Evolutionary conservation across 225 moss, liverwort and hornwort genomes (phyloP).

Genomic region (Physcomitrellopsis africana): DNA sequence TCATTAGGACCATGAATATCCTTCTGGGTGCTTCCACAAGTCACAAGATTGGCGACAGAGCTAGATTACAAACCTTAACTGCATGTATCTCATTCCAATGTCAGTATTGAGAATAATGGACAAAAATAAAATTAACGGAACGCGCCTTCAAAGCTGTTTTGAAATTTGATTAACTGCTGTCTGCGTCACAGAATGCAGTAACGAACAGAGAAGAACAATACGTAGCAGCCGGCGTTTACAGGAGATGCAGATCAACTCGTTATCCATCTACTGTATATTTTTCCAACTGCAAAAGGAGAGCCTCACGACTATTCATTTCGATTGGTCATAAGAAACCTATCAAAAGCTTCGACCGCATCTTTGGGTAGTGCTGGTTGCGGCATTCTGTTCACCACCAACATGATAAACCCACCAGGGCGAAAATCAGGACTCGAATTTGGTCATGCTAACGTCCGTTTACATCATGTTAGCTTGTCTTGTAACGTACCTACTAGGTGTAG

Average conservation of each 20-base stretch:
- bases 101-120: too few relatives aligned
- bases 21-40: too few relatives aligned
- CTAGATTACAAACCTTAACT: too few relatives aligned
- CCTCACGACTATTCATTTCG: conserved; percentile 31
- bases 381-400: conserved; percentile 29
- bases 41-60: too few relatives aligned
- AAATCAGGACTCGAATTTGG: conserved; percentile 48
- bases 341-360: conserved; percentile 32
- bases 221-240: conserved; percentile 29
- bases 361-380: conserved; percentile 29
- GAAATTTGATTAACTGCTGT: conserved; percentile 32
- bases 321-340: conserved; percentile 15
- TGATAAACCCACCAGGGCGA: conserved; percentile 22
- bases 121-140: too few relatives aligned
- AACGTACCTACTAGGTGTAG: conserved; percentile 30
- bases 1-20: too few relatives aligned
- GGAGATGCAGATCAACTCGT: conserved; percentile 25
- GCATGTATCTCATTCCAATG: too few relatives aligned
- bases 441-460: conserved; percentile 40
- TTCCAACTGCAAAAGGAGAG: conserved; percentile 36
- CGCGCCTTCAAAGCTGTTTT: conserved; percentile 45
- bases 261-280: conserved; percentile 25
- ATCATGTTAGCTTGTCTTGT: conserved; percentile 34
- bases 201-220: conserved; percentile 31
- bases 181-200: conserved; percentile 28